phyloP scores from a whole-genome alignment of 2,329 filamentous ascomycete genomes.

The Diplodia seriata region DNA sequence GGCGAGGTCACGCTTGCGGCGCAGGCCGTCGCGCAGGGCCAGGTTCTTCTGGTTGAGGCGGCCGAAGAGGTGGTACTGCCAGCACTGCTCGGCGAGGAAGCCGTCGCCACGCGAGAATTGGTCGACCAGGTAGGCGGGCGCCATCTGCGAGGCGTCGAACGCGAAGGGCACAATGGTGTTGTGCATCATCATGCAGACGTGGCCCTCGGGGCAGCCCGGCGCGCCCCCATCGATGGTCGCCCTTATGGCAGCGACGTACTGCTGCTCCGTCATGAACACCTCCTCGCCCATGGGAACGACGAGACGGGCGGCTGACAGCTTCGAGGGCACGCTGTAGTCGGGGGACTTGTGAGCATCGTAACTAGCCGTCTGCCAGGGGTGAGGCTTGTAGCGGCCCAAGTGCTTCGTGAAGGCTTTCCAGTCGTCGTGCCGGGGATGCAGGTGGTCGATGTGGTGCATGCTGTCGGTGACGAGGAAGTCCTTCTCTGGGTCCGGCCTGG shows the following conservation, averaged over 20 bases:
- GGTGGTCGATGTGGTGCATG: not conserved
- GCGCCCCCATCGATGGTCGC: not conserved
- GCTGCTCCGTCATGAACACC: not conserved
- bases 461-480: not conserved
- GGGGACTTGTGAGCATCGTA: not conserved
- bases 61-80: slow-evolving; percentile 16
- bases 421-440: not conserved
- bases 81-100: slow-evolving; percentile 18
- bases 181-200: slow-evolving; percentile 4
- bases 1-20: not conserved
- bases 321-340: not conserved
- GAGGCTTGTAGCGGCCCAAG: not conserved
- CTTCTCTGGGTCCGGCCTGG: not conserved
- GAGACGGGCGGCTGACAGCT: not conserved
- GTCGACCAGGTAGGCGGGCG: not conserved
- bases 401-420: slow-evolving; percentile 11
- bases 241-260: not conserved
- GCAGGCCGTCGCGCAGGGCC: slow-evolving; percentile 1
- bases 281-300: not conserved
- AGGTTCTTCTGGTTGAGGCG: slow-evolving; percentile 14
- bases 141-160: not conserved
- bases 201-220: not conserved
- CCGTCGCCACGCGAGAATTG: slow-evolving; percentile 7
- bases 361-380: not conserved
- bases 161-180: not conserved